Evolutionary conservation across 805 yeast species (phyloP).

Genomic region (Komagataella ulmi): DNA sequence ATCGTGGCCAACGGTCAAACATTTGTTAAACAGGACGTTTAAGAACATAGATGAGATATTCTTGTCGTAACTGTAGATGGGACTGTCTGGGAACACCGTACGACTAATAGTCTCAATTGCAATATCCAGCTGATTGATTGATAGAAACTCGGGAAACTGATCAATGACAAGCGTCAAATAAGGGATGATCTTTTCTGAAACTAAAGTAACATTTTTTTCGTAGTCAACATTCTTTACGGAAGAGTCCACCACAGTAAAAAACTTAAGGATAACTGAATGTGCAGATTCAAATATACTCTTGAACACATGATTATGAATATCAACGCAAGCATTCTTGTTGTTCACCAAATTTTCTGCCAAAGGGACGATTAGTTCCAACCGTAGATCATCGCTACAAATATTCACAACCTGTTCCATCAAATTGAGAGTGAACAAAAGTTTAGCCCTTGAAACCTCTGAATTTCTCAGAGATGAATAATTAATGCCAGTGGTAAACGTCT

Average conservation of each 20-base stretch:
- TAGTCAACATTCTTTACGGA: conserved; percentile 5
- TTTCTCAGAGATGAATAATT: conserved; percentile 15
- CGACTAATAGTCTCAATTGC: conserved; percentile 46
- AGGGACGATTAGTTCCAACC: conserved; percentile 12
- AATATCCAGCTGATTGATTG: conserved; percentile 39
- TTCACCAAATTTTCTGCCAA: conserved; percentile 10
- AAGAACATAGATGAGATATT: conserved; percentile 22
- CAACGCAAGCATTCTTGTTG: conserved; percentile 7
- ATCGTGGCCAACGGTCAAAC: conserved; percentile 12
- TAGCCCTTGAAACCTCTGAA: conserved; percentile 16
- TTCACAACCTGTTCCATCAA: conserved; percentile 29
- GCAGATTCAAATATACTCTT: conserved; percentile 39
- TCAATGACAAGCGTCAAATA: conserved; percentile 33
- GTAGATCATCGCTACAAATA: conserved; percentile 20
- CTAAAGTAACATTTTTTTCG: conserved; percentile 8
- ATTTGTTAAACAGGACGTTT: conserved; percentile 25
- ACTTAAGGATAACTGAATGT: conserved; percentile 42
- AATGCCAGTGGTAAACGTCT: conserved; percentile 14
- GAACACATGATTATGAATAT: conserved; percentile 7
- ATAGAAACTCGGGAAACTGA: conserved; percentile 44
- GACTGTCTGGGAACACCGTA: conserved; percentile 22
- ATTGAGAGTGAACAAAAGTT: conserved; percentile 30
- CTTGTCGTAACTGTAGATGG: conserved; percentile 15
- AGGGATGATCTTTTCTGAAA: conserved; percentile 10
- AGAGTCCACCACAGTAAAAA: conserved; percentile 11